A percentile compares a stretch with the other conserved stretches of the same genome.
Conservation (phyloP, 306 rosid species). For the Rubus parviflorus region DNA sequence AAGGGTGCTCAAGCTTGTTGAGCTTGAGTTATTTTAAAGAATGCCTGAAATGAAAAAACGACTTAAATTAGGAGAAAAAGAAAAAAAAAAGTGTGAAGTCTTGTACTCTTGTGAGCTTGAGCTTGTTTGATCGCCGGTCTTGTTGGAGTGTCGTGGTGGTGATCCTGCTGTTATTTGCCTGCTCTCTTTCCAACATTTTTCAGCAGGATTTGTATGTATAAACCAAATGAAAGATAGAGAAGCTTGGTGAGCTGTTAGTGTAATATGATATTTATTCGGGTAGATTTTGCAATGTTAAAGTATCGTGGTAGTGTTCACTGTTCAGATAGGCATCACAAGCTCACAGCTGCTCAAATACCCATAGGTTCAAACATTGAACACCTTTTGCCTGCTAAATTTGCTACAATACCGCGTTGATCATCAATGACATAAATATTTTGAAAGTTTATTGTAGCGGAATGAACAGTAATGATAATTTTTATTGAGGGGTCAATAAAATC, state of each 20-base stretch:
- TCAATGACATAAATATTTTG: no score
- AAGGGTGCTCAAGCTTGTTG: slow-evolving; percentile 30
- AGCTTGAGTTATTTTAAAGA: background rate
- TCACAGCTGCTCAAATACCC: no score
- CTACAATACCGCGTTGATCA: no score
- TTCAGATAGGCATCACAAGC: no score
- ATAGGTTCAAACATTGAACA: no score
- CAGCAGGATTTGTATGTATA: background rate
- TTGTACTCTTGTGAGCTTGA: slow-evolving; percentile 21
- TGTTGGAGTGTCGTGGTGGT: slow-evolving; percentile 20
- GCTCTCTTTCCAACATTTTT: slow-evolving; percentile 6
- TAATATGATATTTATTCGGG: no score
- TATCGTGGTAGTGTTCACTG: no score
- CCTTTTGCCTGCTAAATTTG: no score
- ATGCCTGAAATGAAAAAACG: background rate
- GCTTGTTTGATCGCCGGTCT: slow-evolving; percentile 35
- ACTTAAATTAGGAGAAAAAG: background rate
- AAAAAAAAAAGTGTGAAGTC: background rate
- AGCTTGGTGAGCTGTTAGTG: background rate
- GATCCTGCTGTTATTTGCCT: slow-evolving; percentile 32
- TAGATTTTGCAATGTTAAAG: no score
- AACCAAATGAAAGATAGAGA: background rate
- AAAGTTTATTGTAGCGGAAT: no score
- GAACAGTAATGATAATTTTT: no score
- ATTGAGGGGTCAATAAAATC: no score